Evolutionary conservation across 2,329 filamentous ascomycete genomes (phyloP), one percentile per base, ranked within the genome.

Genomic region (Aspergillus cejpii): DNA sequence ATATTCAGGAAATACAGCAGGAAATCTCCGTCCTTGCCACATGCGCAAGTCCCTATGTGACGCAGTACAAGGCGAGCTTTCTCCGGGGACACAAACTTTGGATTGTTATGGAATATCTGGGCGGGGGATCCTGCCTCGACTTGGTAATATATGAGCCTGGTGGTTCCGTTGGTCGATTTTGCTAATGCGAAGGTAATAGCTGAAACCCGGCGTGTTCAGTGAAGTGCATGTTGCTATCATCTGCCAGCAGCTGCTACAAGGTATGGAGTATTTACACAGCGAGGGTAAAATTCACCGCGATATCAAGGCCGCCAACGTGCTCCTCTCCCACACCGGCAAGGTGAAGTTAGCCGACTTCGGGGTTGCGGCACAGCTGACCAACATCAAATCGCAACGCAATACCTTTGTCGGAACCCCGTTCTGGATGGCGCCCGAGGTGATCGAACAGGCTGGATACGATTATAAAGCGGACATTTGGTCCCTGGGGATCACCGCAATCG

Each of bases 71-170:
- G 66, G 86, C 87, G 17, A 96, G 90, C 63, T 98, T 97, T 66
- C 78, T 97, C n/a, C 82, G 87, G 56, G 92, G 92, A 20, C 86
- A 90, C 65, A 98, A 97, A 71, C 74, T 98, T 74, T 98, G 92
- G 92, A 98, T 98, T 62, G 88, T 97, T 47, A 98, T 98, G 92
- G 92, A 98, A 68, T 98, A 85, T 62, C 74, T 98, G 8, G 92
- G 92, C 5, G 92, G 92, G 52, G 92, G 92, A 31, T 97, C 92
- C 14, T 96, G 92, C 65, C 76, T 96, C 53, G 92, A 98, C 66
- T 68, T 98, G 74, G 87, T 94, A 78, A 45, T 28, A 39, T 40
- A 17, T 42, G 31, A 24, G 19, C 8, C 38, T n/a, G 15, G 21
- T 20, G 12, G 6, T 4, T 27, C 27, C 29, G 17, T 34, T 15